These are phyloP conservation scores for Cyclocybe aegerita DNA, from an alignment of 768 basidiomycete species.

Conservation along the genomic window DNA sequence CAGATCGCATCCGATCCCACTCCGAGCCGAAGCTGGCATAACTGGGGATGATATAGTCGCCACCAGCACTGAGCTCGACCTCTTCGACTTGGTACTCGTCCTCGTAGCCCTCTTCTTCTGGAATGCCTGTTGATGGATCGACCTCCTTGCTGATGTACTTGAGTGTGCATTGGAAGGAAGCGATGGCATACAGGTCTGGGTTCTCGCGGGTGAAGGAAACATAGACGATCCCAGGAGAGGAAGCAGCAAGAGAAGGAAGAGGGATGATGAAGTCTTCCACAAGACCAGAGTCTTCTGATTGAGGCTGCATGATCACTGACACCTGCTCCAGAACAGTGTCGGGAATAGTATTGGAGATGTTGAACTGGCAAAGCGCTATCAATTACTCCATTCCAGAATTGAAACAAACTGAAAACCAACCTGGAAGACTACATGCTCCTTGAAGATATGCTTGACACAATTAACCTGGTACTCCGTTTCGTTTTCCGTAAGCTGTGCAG, in stretches of 20 bases:
- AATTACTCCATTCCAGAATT: background rate
- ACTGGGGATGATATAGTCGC: constrained; percentile 95
- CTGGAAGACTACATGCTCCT: constrained; percentile 96
- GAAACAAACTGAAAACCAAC: constrained; percentile 34
- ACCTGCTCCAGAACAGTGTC: constrained; percentile 95
- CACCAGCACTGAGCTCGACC: constrained; percentile 86
- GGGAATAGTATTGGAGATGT: constrained; percentile 94
- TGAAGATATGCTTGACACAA: constrained; percentile 96
- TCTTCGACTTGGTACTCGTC: constrained; percentile 99
- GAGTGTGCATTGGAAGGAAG: constrained; percentile 87
- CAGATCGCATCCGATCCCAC: constrained; percentile 89
- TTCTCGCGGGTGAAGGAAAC: constrained; percentile 88
- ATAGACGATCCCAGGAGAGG: constrained; percentile 86
- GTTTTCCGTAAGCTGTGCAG: constrained; percentile 85
- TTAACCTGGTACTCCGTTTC: constrained; percentile 98
- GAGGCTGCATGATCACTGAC: constrained; percentile 88
- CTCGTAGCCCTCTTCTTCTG: constrained; percentile 98
- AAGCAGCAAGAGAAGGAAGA: constrained; percentile 62
- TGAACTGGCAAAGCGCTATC: constrained; percentile 61
- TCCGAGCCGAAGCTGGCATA: constrained; percentile 91
- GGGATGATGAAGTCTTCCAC: constrained; percentile 96
- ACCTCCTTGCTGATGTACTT: constrained; percentile 97
- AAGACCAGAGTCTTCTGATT: constrained; percentile 68
- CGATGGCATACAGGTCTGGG: constrained; percentile 75
- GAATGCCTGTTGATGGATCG: constrained; percentile 91